phyloP scores from a whole-genome alignment of 176 grass and related monocot species.

The Bromus sterilis region DNA sequence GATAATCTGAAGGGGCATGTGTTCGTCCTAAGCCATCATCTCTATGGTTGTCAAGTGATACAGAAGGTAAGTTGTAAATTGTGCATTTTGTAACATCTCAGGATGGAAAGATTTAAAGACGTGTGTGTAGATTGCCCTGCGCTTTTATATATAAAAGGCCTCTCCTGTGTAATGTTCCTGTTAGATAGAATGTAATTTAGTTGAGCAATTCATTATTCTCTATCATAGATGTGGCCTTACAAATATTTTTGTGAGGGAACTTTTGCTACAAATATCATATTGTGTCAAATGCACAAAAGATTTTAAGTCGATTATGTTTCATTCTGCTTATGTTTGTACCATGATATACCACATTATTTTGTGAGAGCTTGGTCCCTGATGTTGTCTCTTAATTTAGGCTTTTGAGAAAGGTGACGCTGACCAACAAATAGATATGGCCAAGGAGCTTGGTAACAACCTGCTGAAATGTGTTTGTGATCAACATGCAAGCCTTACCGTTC shows the following conservation, averaged over 20 bases:
- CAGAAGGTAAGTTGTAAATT: slow-evolving; percentile 35
- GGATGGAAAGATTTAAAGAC: neutral
- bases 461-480: slow-evolving; percentile 33
- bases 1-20: slow-evolving; percentile 22
- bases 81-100: neutral
- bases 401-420: slow-evolving; percentile 44
- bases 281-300: neutral
- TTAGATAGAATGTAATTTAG: neutral
- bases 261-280: neutral
- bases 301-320: neutral
- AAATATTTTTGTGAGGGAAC: too few relatives aligned
- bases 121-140: neutral
- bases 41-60: slow-evolving; percentile 36
- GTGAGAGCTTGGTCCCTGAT: neutral
- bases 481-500: slow-evolving; percentile 39
- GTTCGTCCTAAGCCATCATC: slow-evolving; percentile 26
- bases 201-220: neutral
- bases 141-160: neutral
- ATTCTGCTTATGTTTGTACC: neutral
- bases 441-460: slow-evolving; percentile 36
- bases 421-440: slow-evolving; percentile 34
- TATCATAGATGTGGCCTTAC: too few relatives aligned
- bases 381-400: neutral
- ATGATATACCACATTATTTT: neutral
- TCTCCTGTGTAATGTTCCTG: neutral